Conservation (phyloP, 225 moss, liverwort and hornwort species). For the Thuidium tamariscinum region DNA sequence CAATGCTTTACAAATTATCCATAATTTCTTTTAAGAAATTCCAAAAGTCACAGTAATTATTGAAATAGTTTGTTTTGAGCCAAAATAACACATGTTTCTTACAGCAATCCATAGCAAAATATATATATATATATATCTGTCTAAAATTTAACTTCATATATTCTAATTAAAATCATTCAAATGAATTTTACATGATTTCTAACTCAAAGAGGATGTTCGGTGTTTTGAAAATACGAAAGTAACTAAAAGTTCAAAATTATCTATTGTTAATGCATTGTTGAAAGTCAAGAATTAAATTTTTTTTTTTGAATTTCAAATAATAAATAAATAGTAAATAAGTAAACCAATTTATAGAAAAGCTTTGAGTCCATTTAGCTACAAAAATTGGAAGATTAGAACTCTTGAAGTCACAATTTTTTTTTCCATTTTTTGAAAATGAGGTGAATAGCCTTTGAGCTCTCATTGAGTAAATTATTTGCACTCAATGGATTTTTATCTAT, state of each 20-base stretch:
- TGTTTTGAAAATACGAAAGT: background rate
- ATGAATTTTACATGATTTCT: background rate
- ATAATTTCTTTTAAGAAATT: too few relatives aligned
- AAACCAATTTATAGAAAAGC: fast-evolving
- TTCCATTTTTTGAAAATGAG: fast-evolving
- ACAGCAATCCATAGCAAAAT: too few relatives aligned
- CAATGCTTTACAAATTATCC: too few relatives aligned
- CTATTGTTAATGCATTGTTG: background rate
- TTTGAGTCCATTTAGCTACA: fast-evolving
- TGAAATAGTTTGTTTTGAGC: too few relatives aligned
- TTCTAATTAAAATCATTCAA: background rate
- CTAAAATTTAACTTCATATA: background rate
- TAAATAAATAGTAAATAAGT: too few relatives aligned
- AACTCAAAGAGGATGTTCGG: fast-evolving
- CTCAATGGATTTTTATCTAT: background rate
- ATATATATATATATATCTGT: too few relatives aligned
- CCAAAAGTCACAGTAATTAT: too few relatives aligned
- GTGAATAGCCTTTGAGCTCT: fast-evolving
- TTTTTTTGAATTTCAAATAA: background rate
- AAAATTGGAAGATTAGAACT: background rate
- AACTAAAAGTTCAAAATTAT: fast-evolving
- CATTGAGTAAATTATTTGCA: background rate
- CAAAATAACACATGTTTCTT: too few relatives aligned
- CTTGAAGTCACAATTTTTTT: background rate
- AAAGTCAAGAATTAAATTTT: background rate